Conservation (phyloP, 2,329 filamentous ascomycete genomes). For the Ophiocordyceps australis region DNA sequence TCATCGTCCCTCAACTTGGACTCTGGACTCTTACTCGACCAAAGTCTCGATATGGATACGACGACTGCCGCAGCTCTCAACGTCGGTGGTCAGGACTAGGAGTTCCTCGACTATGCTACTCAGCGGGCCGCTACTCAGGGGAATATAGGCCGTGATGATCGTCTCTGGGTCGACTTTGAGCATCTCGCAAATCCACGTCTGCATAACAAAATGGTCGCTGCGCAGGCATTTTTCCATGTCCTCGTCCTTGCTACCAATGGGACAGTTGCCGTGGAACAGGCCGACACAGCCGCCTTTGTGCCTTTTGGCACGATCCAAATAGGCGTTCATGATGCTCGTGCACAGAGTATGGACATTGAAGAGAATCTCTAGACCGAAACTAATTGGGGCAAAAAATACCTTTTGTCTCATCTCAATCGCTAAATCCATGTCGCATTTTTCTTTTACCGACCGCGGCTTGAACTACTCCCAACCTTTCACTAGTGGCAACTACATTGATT, state of each 20-base stretch:
- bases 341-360: no score
- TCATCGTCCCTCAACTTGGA: constrained; percentile 10
- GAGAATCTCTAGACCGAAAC: no score
- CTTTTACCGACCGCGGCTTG: no score
- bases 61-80: constrained; percentile 20
- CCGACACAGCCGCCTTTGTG: constrained; percentile 13
- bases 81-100: constrained; percentile 19
- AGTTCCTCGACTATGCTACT: constrained; percentile 26
- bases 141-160: constrained; percentile 10
- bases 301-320: constrained; percentile 29
- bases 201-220: constrained; percentile 41
- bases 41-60: constrained; percentile 11
- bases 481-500: no score
- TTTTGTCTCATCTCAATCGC: no score
- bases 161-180: constrained; percentile 45
- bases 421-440: no score
- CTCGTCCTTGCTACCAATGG: constrained; percentile 52
- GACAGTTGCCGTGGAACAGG: constrained; percentile 44
- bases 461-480: no score
- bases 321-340: no score
- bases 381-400: no score
- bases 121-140: constrained; percentile 15
- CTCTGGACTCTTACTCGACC: constrained; percentile 5
- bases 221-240: constrained; percentile 60
- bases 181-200: constrained; percentile 42